A percentile compares a stretch with the other conserved stretches of the same genome.
phyloP scores from a whole-genome alignment of 768 basidiomycete species.

The Collybiopsis confluens region DNA sequence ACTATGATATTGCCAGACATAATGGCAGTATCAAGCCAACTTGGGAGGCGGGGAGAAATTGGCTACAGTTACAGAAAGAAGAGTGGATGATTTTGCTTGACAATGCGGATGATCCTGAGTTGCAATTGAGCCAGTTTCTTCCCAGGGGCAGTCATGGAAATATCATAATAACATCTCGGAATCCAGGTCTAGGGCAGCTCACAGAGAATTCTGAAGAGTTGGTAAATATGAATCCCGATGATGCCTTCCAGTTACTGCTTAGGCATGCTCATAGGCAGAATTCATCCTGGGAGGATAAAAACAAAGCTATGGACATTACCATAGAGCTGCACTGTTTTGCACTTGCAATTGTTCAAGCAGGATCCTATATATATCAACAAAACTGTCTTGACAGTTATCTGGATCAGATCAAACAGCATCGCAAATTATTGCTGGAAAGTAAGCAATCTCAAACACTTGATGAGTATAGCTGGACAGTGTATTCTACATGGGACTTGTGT shows the following conservation, averaged over 20 bases:
- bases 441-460: not conserved
- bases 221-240: not conserved
- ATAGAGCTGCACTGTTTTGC: not conserved
- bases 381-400: not conserved
- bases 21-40: not conserved
- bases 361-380: not conserved
- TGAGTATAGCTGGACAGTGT: not conserved
- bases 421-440: not conserved
- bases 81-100: slow-evolving; percentile 9
- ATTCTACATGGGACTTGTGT: not conserved
- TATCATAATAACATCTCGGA: slow-evolving; percentile 6
- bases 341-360: not conserved
- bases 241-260: not conserved
- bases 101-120: slow-evolving; percentile 7
- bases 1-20: not conserved
- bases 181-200: not conserved
- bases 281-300: not conserved
- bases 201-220: not conserved
- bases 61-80: not conserved
- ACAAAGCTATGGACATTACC: not conserved
- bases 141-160: slow-evolving; percentile 7
- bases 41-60: not conserved
- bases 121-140: not conserved
- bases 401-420: not conserved
- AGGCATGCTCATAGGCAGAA: not conserved